Base-by-base conservation (phyloP, 257 asterid genomes). In the Cordia subcordata region DNA sequence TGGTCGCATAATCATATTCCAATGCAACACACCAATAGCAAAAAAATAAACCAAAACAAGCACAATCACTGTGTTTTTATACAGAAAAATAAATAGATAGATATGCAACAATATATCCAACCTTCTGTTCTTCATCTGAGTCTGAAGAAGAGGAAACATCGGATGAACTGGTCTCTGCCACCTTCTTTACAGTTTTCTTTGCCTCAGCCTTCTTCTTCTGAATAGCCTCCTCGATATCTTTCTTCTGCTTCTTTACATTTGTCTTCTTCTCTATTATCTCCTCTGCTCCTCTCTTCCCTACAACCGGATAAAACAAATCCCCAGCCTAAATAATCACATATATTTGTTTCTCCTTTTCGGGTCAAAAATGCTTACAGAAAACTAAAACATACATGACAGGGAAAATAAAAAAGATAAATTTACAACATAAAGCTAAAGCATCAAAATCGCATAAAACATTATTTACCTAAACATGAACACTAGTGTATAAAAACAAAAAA, bases 231-330 rank as follows among this genome's bases (percentile, higher is more conserved):
- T 67, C 71, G 1, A 46, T 65, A 20, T 49, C 53, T 63, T 75
- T 75, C 76, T 78, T 78, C 61, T 65, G 74, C 68, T 75, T 78
- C 64, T 78, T 78, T 32, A 63, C 76, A 53, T 51, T 56, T 33
- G 60, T 58, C 20, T 51, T 49, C 74, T 75, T 79, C 61, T 66
- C 79, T 27, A 75, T 35, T 3, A 51, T 27, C 44, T 52, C 79
- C 67, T 65, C 84, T 4, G 84, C 79, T 32, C 66, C 84, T 66
- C 84, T 75, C 72, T 79, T 79, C 11, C 81, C 84, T 79, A 60
- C 22, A 22, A 27, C 16, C 21, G 1, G 5, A 11, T 2, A 42
- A 14, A 0, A 46, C 13, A 50, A n/a, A n/a, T n/a, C n/a, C n/a
- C n/a, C n/a, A n/a, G n/a, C n/a, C n/a, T n/a, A 13, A 57, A 23